Conservation (phyloP, 2,329 filamentous ascomycete genomes). For the Graphilbum fragrans region DNA sequence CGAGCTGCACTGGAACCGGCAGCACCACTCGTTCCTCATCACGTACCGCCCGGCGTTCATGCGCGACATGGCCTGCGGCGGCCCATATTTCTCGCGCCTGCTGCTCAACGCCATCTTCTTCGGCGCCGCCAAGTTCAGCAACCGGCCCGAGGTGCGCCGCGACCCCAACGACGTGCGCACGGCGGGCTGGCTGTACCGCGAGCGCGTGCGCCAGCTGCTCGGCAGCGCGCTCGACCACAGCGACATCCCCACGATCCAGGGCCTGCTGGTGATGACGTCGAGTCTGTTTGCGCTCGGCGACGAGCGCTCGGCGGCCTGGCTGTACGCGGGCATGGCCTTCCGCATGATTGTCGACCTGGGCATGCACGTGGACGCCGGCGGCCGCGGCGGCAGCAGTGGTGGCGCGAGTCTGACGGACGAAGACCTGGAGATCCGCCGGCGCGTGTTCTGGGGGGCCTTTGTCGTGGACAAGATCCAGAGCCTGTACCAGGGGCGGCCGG, state of each 20-base stretch:
- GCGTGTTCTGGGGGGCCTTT: constrained; percentile 22
- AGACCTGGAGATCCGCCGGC: constrained; percentile 17
- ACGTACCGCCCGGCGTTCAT: constrained; percentile 26
- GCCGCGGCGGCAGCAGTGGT: constrained; percentile 11
- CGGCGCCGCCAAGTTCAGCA: constrained; percentile 24
- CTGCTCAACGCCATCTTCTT: constrained; percentile 28
- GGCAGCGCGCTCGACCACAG: constrained; percentile 19
- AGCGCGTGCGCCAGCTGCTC: constrained; percentile 23
- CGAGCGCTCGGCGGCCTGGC: constrained; percentile 23
- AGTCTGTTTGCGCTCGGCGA: constrained; percentile 20
- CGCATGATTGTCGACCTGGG: constrained; percentile 26
- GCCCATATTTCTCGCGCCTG: constrained; percentile 23
- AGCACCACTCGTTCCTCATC: constrained; percentile 23
- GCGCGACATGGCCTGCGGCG: constrained; percentile 19
- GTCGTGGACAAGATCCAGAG: constrained; percentile 20
- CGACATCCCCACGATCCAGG: constrained; percentile 24
- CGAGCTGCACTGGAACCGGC: constrained; percentile 25
- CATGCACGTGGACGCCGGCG: constrained; percentile 15
- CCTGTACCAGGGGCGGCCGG: constrained; percentile 20
- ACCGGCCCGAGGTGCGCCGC: constrained; percentile 20
- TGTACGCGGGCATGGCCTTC: constrained; percentile 22
- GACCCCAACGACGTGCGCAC: constrained; percentile 21
- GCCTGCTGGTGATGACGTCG: constrained; percentile 19
- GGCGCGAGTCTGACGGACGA: constrained; percentile 6
- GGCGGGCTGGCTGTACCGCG: constrained; percentile 23